These are phyloP conservation scores for Claviceps quebecensis DNA, from an alignment of 2,329 filamentous ascomycete species.

Conservation along the genomic window DNA sequence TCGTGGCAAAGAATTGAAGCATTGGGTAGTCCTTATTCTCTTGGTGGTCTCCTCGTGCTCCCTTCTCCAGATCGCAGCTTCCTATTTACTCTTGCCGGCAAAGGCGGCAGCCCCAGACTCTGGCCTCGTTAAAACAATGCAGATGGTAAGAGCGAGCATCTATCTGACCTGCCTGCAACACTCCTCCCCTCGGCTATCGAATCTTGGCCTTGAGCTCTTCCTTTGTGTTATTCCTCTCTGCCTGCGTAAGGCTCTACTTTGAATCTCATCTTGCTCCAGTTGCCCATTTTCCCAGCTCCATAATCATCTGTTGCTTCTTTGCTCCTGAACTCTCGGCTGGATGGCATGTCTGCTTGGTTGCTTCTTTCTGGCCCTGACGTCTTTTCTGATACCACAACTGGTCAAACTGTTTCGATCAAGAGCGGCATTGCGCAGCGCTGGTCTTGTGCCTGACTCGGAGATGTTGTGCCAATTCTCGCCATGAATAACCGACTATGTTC, in stretches of 20 bases:
- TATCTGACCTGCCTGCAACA: slow-evolving; percentile 2
- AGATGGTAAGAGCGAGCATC: slow-evolving; percentile 5
- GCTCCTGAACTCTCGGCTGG: slow-evolving; percentile 8
- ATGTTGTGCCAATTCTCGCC: slow-evolving; percentile 5
- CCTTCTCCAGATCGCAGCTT: slow-evolving; percentile 3
- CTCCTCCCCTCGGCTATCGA: slow-evolving; percentile 1
- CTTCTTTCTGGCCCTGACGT: slow-evolving; percentile 14
- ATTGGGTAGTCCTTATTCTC: background rate
- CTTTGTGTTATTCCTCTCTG: slow-evolving; percentile 3
- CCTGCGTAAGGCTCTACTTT: slow-evolving; percentile 4
- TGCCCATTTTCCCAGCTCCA: slow-evolving; percentile 12
- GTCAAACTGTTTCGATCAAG: background rate
- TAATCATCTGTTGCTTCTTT: slow-evolving; percentile 12
- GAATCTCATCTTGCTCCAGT: slow-evolving; percentile 9
- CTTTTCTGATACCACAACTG: background rate
- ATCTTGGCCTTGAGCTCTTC: background rate
- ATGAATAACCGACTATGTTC: slow-evolving; percentile 8
- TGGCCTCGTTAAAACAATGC: background rate
- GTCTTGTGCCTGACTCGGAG: slow-evolving; percentile 1
- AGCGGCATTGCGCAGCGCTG: background rate
- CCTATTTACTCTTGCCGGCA: background rate
- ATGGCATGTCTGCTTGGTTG: slow-evolving; percentile 9
- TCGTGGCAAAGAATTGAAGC: background rate
- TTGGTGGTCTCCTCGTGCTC: too few species aligned
- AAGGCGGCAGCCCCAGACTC: background rate